Evolutionary conservation across 371 early-diverging fungal genomes (phyloP).

Genomic region (Mucor circinelloides): DNA sequence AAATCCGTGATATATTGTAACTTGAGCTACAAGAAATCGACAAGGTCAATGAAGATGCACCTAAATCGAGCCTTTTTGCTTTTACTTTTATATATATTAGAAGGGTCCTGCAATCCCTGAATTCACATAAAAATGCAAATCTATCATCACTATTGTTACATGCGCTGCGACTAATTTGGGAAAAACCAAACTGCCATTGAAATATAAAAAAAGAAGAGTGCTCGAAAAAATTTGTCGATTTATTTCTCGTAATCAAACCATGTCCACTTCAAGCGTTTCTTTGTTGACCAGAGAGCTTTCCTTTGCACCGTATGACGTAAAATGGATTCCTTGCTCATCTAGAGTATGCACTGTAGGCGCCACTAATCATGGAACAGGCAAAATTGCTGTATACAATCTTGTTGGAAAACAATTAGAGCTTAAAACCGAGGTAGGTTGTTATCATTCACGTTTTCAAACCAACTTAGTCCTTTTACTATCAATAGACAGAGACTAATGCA

Average conservation of each 20-base stretch:
- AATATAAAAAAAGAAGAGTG: not conserved
- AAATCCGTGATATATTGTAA: too few relatives aligned
- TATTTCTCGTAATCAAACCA: not conserved
- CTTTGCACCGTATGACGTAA: constrained; percentile 45
- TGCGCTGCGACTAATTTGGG: too few relatives aligned
- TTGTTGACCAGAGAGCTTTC: constrained; percentile 34
- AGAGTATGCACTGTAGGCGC: constrained; percentile 74
- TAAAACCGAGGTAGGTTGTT: constrained; percentile 44
- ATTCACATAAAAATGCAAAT: too few relatives aligned
- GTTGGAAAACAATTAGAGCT: constrained; percentile 50
- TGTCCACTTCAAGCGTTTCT: not conserved
- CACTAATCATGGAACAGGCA: constrained; percentile 67
- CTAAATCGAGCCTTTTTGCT: too few relatives aligned
- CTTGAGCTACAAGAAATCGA: too few relatives aligned
- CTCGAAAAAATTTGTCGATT: not conserved
- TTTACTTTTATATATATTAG: too few relatives aligned
- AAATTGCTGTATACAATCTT: constrained; percentile 62
- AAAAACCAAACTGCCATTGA: not conserved
- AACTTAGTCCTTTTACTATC: not conserved
- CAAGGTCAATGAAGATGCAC: too few relatives aligned
- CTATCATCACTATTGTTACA: too few relatives aligned
- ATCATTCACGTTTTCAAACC: not conserved
- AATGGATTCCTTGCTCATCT: constrained; percentile 77
- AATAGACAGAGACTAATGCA: constrained; percentile 50
- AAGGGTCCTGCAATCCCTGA: too few relatives aligned